A percentile compares a stretch with the other conserved stretches of the same genome.
Evolutionary conservation across 2,329 filamentous ascomycete genomes (phyloP).

Genomic region (Hypoxylon sp.): DNA sequence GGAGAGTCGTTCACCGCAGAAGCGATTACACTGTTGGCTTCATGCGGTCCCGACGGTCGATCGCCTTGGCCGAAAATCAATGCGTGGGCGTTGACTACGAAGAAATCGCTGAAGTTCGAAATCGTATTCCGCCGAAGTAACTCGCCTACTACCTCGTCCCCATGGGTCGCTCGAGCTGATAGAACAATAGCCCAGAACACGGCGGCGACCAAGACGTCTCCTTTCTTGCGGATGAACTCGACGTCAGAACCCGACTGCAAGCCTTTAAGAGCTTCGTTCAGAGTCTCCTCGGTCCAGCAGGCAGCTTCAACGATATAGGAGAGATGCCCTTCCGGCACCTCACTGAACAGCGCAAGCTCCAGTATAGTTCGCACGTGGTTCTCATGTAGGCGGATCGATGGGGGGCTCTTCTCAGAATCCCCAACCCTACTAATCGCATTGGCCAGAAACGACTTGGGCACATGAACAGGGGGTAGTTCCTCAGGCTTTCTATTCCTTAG

Average conservation of each 20-base stretch:
- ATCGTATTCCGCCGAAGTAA: slow-evolving; percentile 19
- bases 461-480: slow-evolving; percentile 65
- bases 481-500: slow-evolving; percentile 54
- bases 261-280: slow-evolving; percentile 28
- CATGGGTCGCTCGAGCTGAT: slow-evolving; percentile 13
- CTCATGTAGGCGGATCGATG: slow-evolving; percentile 22
- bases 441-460: slow-evolving; percentile 72
- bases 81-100: slow-evolving; percentile 12
- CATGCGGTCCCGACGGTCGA: neutral
- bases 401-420: slow-evolving; percentile 46
- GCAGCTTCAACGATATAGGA: slow-evolving; percentile 27
- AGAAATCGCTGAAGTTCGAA: slow-evolving; percentile 24
- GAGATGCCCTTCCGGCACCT: slow-evolving; percentile 11
- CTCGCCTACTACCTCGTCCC: slow-evolving; percentile 22
- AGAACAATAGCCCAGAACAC: slow-evolving; percentile 32
- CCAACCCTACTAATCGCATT: slow-evolving; percentile 63
- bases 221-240: slow-evolving; percentile 22
- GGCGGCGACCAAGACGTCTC: slow-evolving; percentile 31
- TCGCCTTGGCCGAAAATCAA: slow-evolving; percentile 1
- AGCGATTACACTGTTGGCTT: slow-evolving; percentile 27
- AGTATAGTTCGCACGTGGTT: slow-evolving; percentile 20
- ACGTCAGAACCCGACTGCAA: slow-evolving; percentile 16
- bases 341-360: slow-evolving; percentile 15
- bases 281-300: slow-evolving; percentile 34
- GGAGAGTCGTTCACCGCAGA: slow-evolving; percentile 11